Evolutionary conservation across 805 yeast genomes (phyloP), one percentile per base, ranked within the genome.

Genomic region (Saccharomycopsis guyanensis): DNA sequence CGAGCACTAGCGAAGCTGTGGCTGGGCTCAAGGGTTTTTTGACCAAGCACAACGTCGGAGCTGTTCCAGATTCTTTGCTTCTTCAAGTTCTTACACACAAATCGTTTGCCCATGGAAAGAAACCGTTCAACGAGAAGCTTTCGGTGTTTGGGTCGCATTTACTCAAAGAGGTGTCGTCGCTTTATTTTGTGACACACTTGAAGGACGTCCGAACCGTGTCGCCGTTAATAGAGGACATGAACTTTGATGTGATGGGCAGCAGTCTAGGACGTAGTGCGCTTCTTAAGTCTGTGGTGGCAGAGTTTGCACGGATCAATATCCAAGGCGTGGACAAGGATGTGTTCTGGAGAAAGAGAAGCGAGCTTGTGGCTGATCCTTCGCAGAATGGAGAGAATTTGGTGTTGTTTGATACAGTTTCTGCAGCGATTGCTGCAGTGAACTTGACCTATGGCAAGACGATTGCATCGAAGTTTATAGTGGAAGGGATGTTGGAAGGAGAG

Each of bases 61-160:
- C 34, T 6, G 38, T 40, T 13, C 32, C 45, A 3, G 83, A 86
- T 56, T 71, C 72, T 4, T 55, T 82, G 49, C 65, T 82, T 19
- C 68, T 87, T 51, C 97, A 91, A 66, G 79, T 86, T 35, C 68
- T 89, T 57, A 89, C 97, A 4, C 97, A 91, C 67, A 91, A 91
- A 66, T 86, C 96, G 19, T 91, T 88, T 70, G 95, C 94, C 3
- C 94, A 86, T 65, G 97, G 96, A 7, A 69, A 75, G 52, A 78
- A 81, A 56, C 96, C 97, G 5, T 86, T 85, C 66, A 91, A 89
- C 66, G 96, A 88, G 61, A 84, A 82, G 62, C 69, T 91, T 56
- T 71, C 86, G 16, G 73, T 82, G 38, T 66, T 86, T 60, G 97
- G 94, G 15, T 59, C 73, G 32, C 82, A 80, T 58, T 65, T 80